Evolutionary conservation across 2,329 filamentous ascomycete genomes (phyloP), one percentile per base, ranked within the genome.

Genomic region (Penicillium janthinellum): DNA sequence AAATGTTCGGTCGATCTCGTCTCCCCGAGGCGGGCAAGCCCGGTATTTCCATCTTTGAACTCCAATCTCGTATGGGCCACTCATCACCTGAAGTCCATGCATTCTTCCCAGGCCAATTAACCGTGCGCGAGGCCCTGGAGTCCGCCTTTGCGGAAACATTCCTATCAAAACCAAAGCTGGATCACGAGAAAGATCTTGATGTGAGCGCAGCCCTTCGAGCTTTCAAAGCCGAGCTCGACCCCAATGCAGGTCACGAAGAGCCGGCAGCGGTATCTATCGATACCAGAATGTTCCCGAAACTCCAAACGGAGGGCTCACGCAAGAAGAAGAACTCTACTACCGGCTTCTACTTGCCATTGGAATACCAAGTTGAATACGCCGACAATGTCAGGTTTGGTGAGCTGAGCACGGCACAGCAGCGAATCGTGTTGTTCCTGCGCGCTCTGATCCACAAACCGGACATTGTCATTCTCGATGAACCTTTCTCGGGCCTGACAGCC

Each of bases 141-240:
- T 94, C 89, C 52, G 92, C 94, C 0, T 98, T 92, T 89, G 89
- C 92, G 1, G 91, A 96, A 59, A 96, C 95, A 0, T 96, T 96
- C 66, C 82, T 90, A 15, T 83, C 87, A 1, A 86, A 83, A 62
- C 89, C 95, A 0, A 83, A 79, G 45, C 78, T 98, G 0, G 82
- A 86, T 39, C 72, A 78, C 0, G 77, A 83, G 10, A 85, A 86
- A 0, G 80, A 79, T 28, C 77, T 77, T 1, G 84, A 86, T 52
- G 86, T 96, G 0, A 86, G 91, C 50, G 86, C 88, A 0, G 85
- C 85, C 20, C 82, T 99, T 35, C 78, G 79, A 15, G 93, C 89
- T 86, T 99, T 98, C 73, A 86, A 88, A 63, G 74, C 82, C 0
- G 92, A 97, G 69, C 79, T 97, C n/a, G 86, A 89, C 62, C 89